Evolutionary conservation across 2,329 filamentous ascomycete species (phyloP), one percentile per base, ranked within the genome.

Genomic region (Plenodomus biglobosus): DNA sequence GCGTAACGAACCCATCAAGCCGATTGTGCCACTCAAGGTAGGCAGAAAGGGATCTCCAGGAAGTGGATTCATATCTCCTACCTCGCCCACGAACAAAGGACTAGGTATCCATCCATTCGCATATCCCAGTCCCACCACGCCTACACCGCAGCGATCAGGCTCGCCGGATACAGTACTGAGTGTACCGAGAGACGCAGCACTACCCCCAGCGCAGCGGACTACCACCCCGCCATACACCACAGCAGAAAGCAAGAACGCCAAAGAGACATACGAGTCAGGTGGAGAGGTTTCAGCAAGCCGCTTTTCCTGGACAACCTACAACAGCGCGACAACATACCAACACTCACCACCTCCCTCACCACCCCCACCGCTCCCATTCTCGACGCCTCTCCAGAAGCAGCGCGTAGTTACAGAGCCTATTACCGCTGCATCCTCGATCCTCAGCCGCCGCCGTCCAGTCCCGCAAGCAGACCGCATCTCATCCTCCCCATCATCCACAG

Each of bases 281-380:
- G 48, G 63, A 39, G 48, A 63, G 48, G 56, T 48, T 19, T 36
- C 55, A 8, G 37, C 48, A 20, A 68, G 65, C 20, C 59, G 61
- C 34, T 68, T 68, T 39, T 64, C 65, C 21, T 66, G 64, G 59
- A 66, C 62, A 16, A 66, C 64, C 15, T 66, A 66, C 42, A 66
- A 62, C 48, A 76, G 70, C 34, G 58, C 53, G 48, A 69, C 68
- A 6, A 73, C 71, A 2, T 70, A 73, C 47, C 71, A 74, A 40
- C 69, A 72, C 44, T 74, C 73, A 40, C 73, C 73, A 35, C 73
- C 73, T 2, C 69, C 71, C 8, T 75, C 72, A 42, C 75, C 75
- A 16, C 69, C 69, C 18, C 69, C 71, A 13, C 62, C 66, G 16
- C 59, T 73, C 8, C 69, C 73, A 8, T 58, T 59, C 3, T 16